These are phyloP conservation scores for Talaromyces atroroseus DNA, from an alignment of 2,329 filamentous ascomycete species.

Conservation along the genomic window DNA sequence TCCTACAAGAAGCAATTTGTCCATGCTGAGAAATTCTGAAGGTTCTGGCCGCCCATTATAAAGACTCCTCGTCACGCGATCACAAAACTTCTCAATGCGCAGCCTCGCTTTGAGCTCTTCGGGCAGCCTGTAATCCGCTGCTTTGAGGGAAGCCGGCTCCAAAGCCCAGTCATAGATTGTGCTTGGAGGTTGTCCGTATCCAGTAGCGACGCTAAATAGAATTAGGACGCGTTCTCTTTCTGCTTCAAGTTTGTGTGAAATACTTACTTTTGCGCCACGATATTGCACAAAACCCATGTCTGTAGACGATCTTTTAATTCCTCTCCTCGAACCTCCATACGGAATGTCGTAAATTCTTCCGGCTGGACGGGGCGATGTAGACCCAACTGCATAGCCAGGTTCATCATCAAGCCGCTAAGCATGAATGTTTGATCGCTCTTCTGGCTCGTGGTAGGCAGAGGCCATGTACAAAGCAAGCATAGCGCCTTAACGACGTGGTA, in stretches of 20 bases:
- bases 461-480: conserved; percentile 59
- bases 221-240: conserved; percentile 15
- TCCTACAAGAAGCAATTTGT: conserved; percentile 39
- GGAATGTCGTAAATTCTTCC: conserved; percentile 48
- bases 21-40: conserved; percentile 41
- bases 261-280: conserved; percentile 59
- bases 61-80: conserved; percentile 52
- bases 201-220: conserved; percentile 51
- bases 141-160: conserved; percentile 38
- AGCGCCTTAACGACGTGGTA: conserved; percentile 60
- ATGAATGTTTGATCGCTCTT: conserved; percentile 59
- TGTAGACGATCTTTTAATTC: conserved; percentile 58
- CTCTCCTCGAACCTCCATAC: conserved; percentile 51
- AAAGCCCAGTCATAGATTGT: conserved; percentile 56
- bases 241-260: not conserved
- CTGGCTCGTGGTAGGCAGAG: conserved; percentile 56
- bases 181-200: conserved; percentile 58
- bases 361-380: conserved; percentile 58
- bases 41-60: conserved; percentile 54
- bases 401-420: conserved; percentile 60
- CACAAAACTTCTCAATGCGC: conserved; percentile 53
- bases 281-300: conserved; percentile 63
- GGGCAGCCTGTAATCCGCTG: conserved; percentile 44
- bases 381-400: conserved; percentile 59
- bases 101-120: conserved; percentile 47